Conservation (phyloP, 2,329 filamentous ascomycete genomes). For the Fusarium concolor region DNA sequence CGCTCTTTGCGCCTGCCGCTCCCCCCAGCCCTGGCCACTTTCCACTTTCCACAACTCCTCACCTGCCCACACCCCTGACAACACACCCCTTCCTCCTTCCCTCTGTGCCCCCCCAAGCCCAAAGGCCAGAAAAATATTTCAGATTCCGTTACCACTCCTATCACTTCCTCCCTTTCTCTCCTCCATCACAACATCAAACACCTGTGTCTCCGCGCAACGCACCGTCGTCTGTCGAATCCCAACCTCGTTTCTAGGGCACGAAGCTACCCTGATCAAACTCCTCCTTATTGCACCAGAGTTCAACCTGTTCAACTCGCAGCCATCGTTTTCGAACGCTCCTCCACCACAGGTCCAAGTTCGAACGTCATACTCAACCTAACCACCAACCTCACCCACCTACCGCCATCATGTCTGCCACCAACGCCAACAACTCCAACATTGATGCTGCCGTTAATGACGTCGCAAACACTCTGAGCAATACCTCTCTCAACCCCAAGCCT, state of each 20-base stretch:
- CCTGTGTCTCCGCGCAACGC: constrained; percentile 62
- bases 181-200: constrained; percentile 59
- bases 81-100: constrained; percentile 41
- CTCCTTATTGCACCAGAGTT: constrained; percentile 78
- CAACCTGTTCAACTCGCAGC: constrained; percentile 58
- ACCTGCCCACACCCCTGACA: constrained; percentile 44
- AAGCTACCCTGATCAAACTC: constrained; percentile 80
- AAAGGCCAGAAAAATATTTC: constrained; percentile 57
- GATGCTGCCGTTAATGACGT: constrained; percentile 80
- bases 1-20: constrained; percentile 36
- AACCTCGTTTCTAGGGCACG: constrained; percentile 79
- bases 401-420: constrained; percentile 82
- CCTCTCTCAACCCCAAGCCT: constrained; percentile 68
- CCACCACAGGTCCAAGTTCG: constrained; percentile 52
- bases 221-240: constrained; percentile 58
- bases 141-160: constrained; percentile 50
- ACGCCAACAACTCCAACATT: constrained; percentile 53
- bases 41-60: constrained; percentile 45
- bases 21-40: constrained; percentile 46
- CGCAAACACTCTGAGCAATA: constrained; percentile 79
- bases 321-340: constrained; percentile 60
- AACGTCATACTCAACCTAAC: constrained; percentile 62
- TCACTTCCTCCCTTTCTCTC: constrained; percentile 49
- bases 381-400: constrained; percentile 55
- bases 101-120: constrained; percentile 27